These are phyloP conservation scores for Metschnikowia santaceciliae DNA, from an alignment of 805 yeast species.

Conservation along the genomic window DNA sequence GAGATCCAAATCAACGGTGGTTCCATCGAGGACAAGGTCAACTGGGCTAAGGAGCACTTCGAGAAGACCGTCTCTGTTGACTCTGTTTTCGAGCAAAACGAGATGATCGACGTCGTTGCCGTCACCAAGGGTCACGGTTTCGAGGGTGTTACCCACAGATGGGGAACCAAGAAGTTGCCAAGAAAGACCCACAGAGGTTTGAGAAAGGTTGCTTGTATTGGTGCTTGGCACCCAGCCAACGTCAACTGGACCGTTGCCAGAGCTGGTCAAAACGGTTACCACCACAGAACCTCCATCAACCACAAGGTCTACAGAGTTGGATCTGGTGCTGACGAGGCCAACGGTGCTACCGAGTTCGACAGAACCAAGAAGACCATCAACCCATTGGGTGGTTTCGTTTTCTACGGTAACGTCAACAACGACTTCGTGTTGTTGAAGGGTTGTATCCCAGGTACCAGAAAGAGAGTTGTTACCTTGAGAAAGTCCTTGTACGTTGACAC, in stretches of 20 bases:
- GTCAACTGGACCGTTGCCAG: conserved; percentile 99
- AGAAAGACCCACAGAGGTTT: conserved; percentile 99
- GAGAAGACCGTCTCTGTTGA: conserved; percentile 97
- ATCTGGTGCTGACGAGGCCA: conserved; percentile 89
- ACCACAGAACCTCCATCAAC: conserved; percentile 99
- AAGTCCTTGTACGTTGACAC: conserved; percentile 97
- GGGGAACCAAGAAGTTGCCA: conserved; percentile 99
- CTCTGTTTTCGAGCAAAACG: conserved; percentile 97
- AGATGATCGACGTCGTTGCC: conserved; percentile 97
- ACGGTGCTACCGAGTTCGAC: conserved; percentile 96
- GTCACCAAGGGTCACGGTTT: conserved; percentile 99
- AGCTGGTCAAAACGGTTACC: conserved; percentile 99
- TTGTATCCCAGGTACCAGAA: conserved; percentile 99
- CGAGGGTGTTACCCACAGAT: conserved; percentile 99
- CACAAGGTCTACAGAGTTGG: conserved; percentile 99
- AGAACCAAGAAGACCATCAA: conserved; percentile 99
- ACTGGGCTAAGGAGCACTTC: conserved; percentile 98
- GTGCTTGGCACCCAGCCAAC: conserved; percentile 99
- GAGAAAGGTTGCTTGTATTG: conserved; percentile 99
- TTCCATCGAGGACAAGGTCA: conserved; percentile 93
- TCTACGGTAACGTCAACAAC: conserved; percentile 97
- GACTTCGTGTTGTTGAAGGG: conserved; percentile 98
- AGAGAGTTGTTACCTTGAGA: conserved; percentile 99
- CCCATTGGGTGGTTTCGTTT: conserved; percentile 99
- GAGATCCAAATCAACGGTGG: conserved; percentile 99